Percentiles rank a stretch among this genome's conserved stretches.
Evolutionary conservation across 495 filamentous ascomycete species (phyloP).

Genomic region (Penicillium angulare): DNA sequence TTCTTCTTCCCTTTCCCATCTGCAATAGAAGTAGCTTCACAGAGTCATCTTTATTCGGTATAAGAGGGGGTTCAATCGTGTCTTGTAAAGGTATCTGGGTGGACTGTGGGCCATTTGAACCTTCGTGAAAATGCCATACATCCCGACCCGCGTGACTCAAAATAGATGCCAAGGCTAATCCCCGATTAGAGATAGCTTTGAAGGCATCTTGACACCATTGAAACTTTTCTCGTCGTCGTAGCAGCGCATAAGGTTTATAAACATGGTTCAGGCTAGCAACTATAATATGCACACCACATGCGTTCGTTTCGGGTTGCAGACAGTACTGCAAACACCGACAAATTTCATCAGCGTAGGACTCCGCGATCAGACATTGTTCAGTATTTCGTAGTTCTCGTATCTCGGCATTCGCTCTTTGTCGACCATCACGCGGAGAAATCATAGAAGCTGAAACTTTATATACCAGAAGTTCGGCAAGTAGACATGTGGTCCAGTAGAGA

Average conservation of each 20-base stretch:
- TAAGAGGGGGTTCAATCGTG: no score
- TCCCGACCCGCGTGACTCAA: neutral
- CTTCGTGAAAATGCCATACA: neutral
- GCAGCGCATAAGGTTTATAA: neutral
- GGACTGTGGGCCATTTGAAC: no score
- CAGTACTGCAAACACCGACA: neutral
- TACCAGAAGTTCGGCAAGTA: neutral
- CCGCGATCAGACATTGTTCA: neutral
- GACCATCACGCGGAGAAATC: neutral
- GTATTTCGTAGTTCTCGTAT: neutral
- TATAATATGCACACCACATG: neutral
- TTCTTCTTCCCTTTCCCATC: no score
- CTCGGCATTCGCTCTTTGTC: neutral
- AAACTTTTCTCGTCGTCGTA: neutral
- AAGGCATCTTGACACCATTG: neutral
- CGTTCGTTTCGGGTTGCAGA: neutral
- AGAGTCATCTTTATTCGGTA: no score
- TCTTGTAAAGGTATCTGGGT: no score
- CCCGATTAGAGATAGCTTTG: neutral
- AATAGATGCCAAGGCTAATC: neutral
- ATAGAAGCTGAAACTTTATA: neutral
- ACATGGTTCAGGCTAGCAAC: neutral
- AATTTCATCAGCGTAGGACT: neutral
- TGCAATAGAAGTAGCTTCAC: no score
- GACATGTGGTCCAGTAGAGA: neutral